Conservation (phyloP, 371 early-diverging fungal genomes). For the Massospora cicadina region DNA sequence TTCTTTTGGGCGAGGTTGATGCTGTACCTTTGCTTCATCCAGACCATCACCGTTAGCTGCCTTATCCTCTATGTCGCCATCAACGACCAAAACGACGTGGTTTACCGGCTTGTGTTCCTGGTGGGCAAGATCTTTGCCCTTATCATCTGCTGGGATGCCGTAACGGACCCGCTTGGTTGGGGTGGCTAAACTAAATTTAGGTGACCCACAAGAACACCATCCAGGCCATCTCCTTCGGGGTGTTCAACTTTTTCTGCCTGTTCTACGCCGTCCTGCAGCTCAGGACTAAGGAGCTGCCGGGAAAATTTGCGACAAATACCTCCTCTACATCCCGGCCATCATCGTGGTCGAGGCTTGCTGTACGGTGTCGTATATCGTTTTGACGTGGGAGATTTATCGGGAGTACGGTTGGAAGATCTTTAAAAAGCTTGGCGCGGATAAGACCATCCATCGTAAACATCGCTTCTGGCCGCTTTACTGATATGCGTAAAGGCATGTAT, state of each 20-base stretch:
- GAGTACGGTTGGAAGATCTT: constrained; percentile 33
- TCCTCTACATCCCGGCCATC: constrained; percentile 17
- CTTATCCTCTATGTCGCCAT: not conserved
- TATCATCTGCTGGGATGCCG: constrained; percentile 26
- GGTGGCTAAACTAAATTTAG: constrained; percentile 8
- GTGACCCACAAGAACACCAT: constrained; percentile 28
- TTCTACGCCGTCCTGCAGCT: constrained; percentile 23
- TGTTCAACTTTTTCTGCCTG: constrained; percentile 24
- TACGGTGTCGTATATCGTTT: constrained; percentile 18
- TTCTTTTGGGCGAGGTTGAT: constrained; percentile 5
- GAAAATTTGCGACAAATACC: constrained; percentile 16
- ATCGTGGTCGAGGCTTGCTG: constrained; percentile 17
- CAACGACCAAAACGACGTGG: constrained; percentile 11
- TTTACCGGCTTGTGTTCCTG: constrained; percentile 29
- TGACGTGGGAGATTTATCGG: constrained; percentile 29
- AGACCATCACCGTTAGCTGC: not conserved
- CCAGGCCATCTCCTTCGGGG: constrained; percentile 25
- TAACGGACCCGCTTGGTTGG: not conserved
- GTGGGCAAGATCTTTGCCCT: constrained; percentile 28
- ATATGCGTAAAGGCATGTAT: constrained; percentile 14
- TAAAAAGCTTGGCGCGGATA: constrained; percentile 27
- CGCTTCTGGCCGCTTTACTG: constrained; percentile 9
- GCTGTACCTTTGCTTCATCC: not conserved
- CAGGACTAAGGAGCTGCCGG: constrained; percentile 15
- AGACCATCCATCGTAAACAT: constrained; percentile 17